Evolutionary conservation across 257 asterid species (phyloP).

Genomic region (Phtheirospermum japonicum): DNA sequence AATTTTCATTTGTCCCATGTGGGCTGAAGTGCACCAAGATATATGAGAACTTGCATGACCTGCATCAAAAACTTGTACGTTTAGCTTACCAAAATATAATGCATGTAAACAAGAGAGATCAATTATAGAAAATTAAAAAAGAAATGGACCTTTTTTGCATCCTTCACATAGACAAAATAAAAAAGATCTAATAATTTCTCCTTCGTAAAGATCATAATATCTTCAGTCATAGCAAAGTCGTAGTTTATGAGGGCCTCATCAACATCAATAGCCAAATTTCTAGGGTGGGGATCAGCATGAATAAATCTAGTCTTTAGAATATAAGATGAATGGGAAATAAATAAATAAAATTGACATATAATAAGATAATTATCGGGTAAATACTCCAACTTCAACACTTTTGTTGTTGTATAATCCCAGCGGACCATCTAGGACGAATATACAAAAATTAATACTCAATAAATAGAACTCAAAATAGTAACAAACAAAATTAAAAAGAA

Average conservation of each 20-base stretch:
- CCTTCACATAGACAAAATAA: slow-evolving; percentile 94
- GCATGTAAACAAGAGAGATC: background rate
- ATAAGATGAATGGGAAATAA: slow-evolving; percentile 34
- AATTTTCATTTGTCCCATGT: slow-evolving; percentile 54
- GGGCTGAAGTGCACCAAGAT: slow-evolving; percentile 96
- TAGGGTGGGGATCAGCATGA: slow-evolving; percentile 99
- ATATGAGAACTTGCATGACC: slow-evolving; percentile 87
- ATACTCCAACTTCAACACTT: slow-evolving; percentile 90
- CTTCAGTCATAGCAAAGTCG: slow-evolving; percentile 99
- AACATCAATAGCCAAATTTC: slow-evolving; percentile 89
- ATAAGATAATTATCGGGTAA: slow-evolving; percentile 65
- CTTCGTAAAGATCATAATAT: slow-evolving; percentile 80
- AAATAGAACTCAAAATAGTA: slow-evolving; percentile 14
- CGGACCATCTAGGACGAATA: slow-evolving; percentile 56
- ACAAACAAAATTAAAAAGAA: slow-evolving; percentile 9
- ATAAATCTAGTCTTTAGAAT: slow-evolving; percentile 92
- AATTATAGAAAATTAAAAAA: slow-evolving; percentile 1
- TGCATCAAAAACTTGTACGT: slow-evolving; percentile 29
- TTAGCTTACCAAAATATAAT: background rate
- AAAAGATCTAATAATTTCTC: slow-evolving; percentile 73
- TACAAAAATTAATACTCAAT: too few relatives aligned
- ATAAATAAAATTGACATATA: background rate
- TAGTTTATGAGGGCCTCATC: slow-evolving; percentile 91
- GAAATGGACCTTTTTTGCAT: slow-evolving; percentile 77
- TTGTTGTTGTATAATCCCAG: slow-evolving; percentile 89